Evolutionary conservation across 1,284 basidiomycete species (phyloP).

Genomic region (Schizopora paradoxa): DNA sequence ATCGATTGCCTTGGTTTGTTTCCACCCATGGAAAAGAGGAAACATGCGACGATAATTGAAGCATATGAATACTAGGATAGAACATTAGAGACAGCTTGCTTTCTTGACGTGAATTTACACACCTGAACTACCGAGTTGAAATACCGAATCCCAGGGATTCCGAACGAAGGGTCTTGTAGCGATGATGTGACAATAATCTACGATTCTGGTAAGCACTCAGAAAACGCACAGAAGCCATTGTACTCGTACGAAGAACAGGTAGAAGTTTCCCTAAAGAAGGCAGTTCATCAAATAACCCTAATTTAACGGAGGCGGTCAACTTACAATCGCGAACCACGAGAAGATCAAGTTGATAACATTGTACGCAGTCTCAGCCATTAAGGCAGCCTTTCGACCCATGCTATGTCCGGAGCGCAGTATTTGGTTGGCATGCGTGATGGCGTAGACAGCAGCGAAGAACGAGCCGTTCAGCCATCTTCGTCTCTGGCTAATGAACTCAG

Average conservation of each 20-base stretch:
- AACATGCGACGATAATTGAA: slow-evolving; percentile 80
- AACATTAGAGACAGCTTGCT: slow-evolving; percentile 9
- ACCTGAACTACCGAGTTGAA: slow-evolving; percentile 80
- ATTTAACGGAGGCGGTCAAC: no score
- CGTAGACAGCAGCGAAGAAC: slow-evolving; percentile 90
- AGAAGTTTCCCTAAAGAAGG: slow-evolving; percentile 3
- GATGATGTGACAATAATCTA: slow-evolving; percentile 86
- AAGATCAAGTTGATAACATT: slow-evolving; percentile 87
- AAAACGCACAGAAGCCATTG: not conserved
- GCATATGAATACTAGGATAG: slow-evolving; percentile 72
- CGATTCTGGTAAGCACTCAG: slow-evolving; percentile 14
- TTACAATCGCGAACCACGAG: slow-evolving; percentile 88
- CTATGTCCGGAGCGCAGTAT: slow-evolving; percentile 85
- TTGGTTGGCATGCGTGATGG: slow-evolving; percentile 80
- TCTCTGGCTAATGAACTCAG: slow-evolving; percentile 94
- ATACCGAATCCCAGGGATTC: slow-evolving; percentile 63
- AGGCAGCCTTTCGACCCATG: slow-evolving; percentile 61
- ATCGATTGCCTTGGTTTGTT: slow-evolving; percentile 84
- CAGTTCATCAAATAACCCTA: not conserved
- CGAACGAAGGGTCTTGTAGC: slow-evolving; percentile 73
- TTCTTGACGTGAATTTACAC: slow-evolving; percentile 17
- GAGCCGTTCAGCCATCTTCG: slow-evolving; percentile 91
- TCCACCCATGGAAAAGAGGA: slow-evolving; percentile 96
- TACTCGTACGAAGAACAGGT: slow-evolving; percentile 78
- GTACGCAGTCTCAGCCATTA: slow-evolving; percentile 83